Base-by-base conservation (phyloP, 2,329 filamentous ascomycete genomes). In the Coniosporium tulheliwenetii region DNA sequence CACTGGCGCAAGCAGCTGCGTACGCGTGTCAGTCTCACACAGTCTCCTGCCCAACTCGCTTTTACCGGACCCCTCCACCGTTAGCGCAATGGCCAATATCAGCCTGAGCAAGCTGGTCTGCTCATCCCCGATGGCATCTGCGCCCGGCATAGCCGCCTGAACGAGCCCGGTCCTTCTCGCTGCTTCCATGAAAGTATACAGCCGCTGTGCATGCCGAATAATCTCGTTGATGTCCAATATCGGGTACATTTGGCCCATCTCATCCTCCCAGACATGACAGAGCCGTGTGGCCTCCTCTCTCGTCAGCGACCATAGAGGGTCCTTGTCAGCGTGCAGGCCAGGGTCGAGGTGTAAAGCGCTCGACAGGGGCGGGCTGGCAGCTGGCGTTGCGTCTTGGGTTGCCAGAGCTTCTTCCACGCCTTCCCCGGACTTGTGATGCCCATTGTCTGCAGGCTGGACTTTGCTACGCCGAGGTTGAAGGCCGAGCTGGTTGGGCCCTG, bases 191-290 rank as follows among this genome's bases (percentile, higher is more conserved):
- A 84, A 91, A 0, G 73, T 68, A 42, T 79, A 79, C 1, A 94
- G 64, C 44, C 71, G 69, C 45, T 73, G 77, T 5, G 79, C 78
- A 55, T 93, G 82, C 5, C 67, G 65, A 32, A 83, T 77, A 33
- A 93, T 65, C 35, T 70, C 70, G 35, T 81, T 74, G 31, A 93
- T 81, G 48, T 84, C 74, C 37, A 93, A 59, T 3, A 94, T 74
- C 0, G 89, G 89, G 56, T 93, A 94, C 85, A 94, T 93, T 51
- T 89, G 74, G 36, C 85, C 85, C 51, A 93, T 79, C 56, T 95
- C 87, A 51, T 95, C 86, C 48, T 93, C 83, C 53, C 91, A 89
- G 0, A 93, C 66, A 10, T 75, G 70, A 48, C 84, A 85, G 10
- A 95, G 63, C 1, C 85, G 75, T 14, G 89, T 59, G 51, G 91